These are phyloP conservation scores for Cladophialophora bantiana DNA, from an alignment of 2,329 filamentous ascomycete species.

Conservation along the genomic window DNA sequence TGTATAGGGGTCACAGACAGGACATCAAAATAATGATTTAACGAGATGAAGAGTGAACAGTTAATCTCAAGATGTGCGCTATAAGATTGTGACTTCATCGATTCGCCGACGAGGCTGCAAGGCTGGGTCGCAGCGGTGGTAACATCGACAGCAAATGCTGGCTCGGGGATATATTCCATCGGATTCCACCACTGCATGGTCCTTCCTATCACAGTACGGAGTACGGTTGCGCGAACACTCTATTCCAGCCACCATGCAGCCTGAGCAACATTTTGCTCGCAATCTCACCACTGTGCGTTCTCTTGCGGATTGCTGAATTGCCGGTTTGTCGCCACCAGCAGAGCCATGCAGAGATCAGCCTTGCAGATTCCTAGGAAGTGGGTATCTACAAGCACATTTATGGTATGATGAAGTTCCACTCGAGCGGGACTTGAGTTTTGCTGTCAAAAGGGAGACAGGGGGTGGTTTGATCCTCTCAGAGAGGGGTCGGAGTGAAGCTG, in stretches of 20 bases:
- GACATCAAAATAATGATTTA: conserved; percentile 6
- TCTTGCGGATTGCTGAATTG: neutral
- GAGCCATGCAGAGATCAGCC: conserved; percentile 11
- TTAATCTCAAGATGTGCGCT: neutral
- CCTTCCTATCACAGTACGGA: neutral
- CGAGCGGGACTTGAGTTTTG: neutral
- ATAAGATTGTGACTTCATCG: neutral
- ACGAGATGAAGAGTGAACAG: neutral
- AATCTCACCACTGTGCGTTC: conserved; percentile 9
- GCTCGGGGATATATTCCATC: neutral
- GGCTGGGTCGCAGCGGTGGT: neutral
- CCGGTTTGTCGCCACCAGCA: neutral
- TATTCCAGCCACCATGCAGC: neutral
- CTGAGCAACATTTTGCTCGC: neutral
- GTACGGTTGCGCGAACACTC: too few species aligned
- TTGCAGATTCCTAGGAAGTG: neutral
- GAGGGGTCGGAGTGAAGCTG: neutral
- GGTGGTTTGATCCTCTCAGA: neutral
- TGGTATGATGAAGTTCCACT: neutral
- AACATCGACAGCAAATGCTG: too few species aligned
- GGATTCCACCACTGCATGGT: neutral
- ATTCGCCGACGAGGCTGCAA: neutral
- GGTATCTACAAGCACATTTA: neutral
- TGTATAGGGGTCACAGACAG: neutral
- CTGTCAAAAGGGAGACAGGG: neutral